phyloP scores from a whole-genome alignment of 345 rosid species.

The Angophora floribunda region DNA sequence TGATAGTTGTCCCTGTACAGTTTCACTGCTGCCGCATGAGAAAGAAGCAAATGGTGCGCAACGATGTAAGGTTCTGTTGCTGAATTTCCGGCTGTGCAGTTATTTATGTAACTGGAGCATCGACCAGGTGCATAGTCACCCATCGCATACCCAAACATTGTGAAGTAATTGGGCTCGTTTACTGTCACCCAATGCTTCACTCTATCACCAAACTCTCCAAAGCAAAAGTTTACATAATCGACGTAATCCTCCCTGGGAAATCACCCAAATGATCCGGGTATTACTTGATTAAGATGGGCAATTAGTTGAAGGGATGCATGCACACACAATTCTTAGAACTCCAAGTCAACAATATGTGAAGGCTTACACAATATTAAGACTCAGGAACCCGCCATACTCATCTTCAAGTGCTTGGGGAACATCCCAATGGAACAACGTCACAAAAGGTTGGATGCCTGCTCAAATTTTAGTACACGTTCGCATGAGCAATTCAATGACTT shows the following conservation, averaged over 20 bases:
- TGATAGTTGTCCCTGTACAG: conserved; percentile 25
- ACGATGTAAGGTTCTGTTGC: conserved; percentile 30
- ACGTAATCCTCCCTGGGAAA: conserved; percentile 5
- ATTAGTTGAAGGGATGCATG: not conserved
- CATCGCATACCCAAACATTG: not conserved
- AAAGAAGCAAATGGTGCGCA: conserved; percentile 23
- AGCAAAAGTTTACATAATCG: conserved; percentile 7
- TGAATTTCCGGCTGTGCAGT: conserved; percentile 26
- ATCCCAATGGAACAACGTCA: conserved; percentile 22
- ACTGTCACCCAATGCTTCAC: conserved; percentile 12
- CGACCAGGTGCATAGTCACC: conserved; percentile 6
- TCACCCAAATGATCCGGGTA: not conserved
- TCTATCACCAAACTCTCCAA: conserved; percentile 11
- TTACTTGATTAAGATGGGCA: not conserved
- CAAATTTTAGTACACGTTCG: not conserved
- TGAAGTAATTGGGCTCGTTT: conserved; percentile 4
- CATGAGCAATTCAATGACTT: not conserved
- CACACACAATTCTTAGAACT: not conserved
- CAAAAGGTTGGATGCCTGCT: conserved; percentile 18
- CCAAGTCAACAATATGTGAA: not conserved
- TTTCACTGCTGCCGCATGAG: conserved; percentile 22
- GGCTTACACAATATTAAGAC: conserved; percentile 16
- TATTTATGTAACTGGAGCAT: conserved; percentile 4
- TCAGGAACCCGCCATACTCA: conserved; percentile 17
- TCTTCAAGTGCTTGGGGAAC: conserved; percentile 22